Base-by-base conservation (phyloP, 768 basidiomycete species). In the Podaxis sp. region DNA sequence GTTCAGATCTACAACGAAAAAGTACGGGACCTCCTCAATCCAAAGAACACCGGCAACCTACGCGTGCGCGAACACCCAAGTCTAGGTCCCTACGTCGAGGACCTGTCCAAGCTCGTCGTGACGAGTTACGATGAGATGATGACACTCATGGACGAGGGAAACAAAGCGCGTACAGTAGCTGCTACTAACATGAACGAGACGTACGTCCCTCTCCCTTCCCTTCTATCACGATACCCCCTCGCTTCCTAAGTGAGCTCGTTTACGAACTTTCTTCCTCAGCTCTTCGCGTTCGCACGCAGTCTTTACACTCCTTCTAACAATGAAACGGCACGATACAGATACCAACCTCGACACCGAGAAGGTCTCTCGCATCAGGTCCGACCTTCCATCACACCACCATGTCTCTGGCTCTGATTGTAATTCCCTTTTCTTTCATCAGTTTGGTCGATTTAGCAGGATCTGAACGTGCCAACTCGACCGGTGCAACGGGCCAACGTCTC, bases 121-220 rank as follows among this genome's bases (percentile, higher is more conserved):
- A 88, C 85, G 71, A 90, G 82, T 74, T 99, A 96, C 72, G 86
- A 91, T 33, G 96, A 97, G 73, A 97, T 99, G 91, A 96, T 97
- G 91, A 94, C 90, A 4, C 89, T 99, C 72, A 99, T 99, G 96
- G 96, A 99, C 78, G 96, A 99, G 75, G 96, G 96, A 41, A 99
- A 98, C 76, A 98, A 99, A 79, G 96, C 97, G 56, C 83, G 97
- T 55, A 99, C 97, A 13, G 96, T 99, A 24, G 97, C 97, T 22
- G 96, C 97, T 26, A 99, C 97, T 22, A 95, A 97, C 76, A 99
- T 99, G 97, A 99, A 99, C 77, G 97, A 98, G 77, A 97, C 95
- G 84, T 93, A 73, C 69, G 87, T 77, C 51, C 51, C 64, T 50
- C 49, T 63, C 62, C 61, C 60, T 44, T 55, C 56, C 37, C 46